Evolutionary conservation across 208 protist genomes (phyloP), one percentile per base, ranked within the genome.

Genomic region (Leishmania turanica): DNA sequence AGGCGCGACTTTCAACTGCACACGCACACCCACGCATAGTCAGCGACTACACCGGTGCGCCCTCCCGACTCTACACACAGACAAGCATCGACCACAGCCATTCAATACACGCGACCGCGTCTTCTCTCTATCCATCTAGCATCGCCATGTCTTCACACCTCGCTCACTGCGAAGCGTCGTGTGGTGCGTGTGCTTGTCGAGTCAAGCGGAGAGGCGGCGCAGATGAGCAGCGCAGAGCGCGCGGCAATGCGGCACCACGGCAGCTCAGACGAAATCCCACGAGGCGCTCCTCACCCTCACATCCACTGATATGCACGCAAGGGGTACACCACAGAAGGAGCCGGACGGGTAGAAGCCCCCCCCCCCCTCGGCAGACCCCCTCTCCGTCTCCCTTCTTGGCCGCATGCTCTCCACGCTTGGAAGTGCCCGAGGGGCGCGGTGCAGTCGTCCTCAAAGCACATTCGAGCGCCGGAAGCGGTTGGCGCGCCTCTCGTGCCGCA

Each of bases 391-490:
- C 31, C 13, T 6, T 40, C 62, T 64, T 31, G 9, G 58, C 11
- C 58, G 58, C 58, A 9, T 64, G 21, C 31, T 64, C 58, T 64
- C 58, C 58, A 17, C 6, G 27, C 0, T 64, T 13, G 8, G 8
- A 4, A 31, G 1, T 68, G 62, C 15, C 31, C 62, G n/a, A 47
- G 47, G 13, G 42, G 45, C 70, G 19, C 49, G 7, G 72, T 64
- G 51, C 6, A 13, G n/a, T 34, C 47, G 47, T 47, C 40, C 27
- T 82, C 78, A 89, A 37, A 91, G 53, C 0, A 79, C 85, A 42
- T 81, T 79, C 17, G 80, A 77, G 27, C 87, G 81, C 7, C 77
- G 76, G 60, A 90, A 90, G 45, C 84, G 87, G 24, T 81, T 79
- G 15, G 68, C 79, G 13, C 87, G 84, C 40, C 87, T 62, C 78